Evolutionary conservation across 2,329 filamentous ascomycete genomes (phyloP), one percentile per base, ranked within the genome.

Genomic region (Boeremia lycopersici): DNA sequence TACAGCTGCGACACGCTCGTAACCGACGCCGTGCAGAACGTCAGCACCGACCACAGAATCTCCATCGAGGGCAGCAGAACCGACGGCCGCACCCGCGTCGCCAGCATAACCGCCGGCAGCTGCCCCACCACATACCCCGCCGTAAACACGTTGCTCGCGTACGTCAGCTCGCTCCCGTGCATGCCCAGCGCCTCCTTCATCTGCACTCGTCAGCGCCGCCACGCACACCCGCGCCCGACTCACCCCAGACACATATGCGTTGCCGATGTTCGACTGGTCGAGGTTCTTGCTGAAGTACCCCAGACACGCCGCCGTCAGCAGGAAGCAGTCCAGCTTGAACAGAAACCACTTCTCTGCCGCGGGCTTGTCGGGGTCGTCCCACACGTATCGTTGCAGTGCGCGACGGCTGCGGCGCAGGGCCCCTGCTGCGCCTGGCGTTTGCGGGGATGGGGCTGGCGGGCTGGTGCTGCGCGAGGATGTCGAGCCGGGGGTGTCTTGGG

Each of bases 21-120:
- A 6, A 63, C 50, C 6, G 61, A 59, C 3, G 60, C 61, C 2
- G 60, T 56, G 33, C 63, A 69, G 28, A 64, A 64, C 0, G 62
- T 67, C 34, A 67, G 42, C 9, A 62, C 35, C 10, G 64, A 65
- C 64, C 61, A 68, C 41, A 68, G 17, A 9, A 75, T 65, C 29
- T 75, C 73, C 26, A 74, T 50, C 0, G 63, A 69, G 0, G 72
- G 72, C 8, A 76, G 65, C 11, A 69, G 42, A 17, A 69, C 63
- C 6, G 62, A 67, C n/a, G 67, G 67, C 0, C 64, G 61, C 9
- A 70, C 38, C 6, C 59, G 51, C 2, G 63, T 68, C 2, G 65
- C 61, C 5, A 71, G 55, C 49, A 72, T 65, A 1, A 71, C 65
- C 1, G 65, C 63, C 1, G 70, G 69, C 38, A 73, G 56, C 42